phyloP scores from a whole-genome alignment of 257 asterid species.

The Solanum sparsipilum region DNA sequence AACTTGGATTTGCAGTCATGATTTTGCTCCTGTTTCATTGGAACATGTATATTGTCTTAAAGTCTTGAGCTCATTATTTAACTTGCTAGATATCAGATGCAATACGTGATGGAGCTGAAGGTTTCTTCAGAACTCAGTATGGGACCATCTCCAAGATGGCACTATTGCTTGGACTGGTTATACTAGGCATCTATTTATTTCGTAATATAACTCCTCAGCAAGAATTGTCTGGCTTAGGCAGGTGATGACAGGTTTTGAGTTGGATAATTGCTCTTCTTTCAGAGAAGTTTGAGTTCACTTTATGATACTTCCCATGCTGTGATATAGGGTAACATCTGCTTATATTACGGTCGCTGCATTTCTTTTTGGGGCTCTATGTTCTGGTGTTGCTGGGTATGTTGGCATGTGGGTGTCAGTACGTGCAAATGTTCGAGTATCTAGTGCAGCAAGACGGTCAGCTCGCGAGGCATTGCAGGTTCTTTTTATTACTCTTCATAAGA shows the following conservation, averaged over 20 bases:
- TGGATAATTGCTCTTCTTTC: not conserved
- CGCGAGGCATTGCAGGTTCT: slow-evolving; percentile 95
- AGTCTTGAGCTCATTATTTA: slow-evolving; percentile 22
- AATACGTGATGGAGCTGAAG: slow-evolving; percentile 99
- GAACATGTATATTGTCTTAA: not conserved
- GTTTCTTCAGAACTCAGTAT: slow-evolving; percentile 93
- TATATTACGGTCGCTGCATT: slow-evolving; percentile 81
- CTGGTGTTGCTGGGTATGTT: slow-evolving; percentile 97
- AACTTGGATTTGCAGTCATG: not conserved
- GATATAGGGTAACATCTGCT: slow-evolving; percentile 68
- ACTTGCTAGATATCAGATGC: slow-evolving; percentile 91
- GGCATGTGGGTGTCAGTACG: slow-evolving; percentile 99
- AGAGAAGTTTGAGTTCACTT: not conserved
- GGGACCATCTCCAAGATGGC: slow-evolving; percentile 98
- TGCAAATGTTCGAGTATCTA: slow-evolving; percentile 95
- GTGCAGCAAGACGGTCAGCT: slow-evolving; percentile 98
- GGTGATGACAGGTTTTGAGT: slow-evolving; percentile 31
- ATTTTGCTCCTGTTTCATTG: not conserved
- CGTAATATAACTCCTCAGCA: slow-evolving; percentile 89
- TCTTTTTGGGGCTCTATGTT: slow-evolving; percentile 93
- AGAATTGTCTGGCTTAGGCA: slow-evolving; percentile 87
- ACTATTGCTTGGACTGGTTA: slow-evolving; percentile 51
- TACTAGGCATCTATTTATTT: slow-evolving; percentile 71
- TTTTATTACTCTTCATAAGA: slow-evolving; percentile 7
- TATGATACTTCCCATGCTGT: slow-evolving; percentile 6